Evolutionary conservation across 768 basidiomycete genomes (phyloP), one percentile per base, ranked within the genome.

Genomic region (Xerocomus potaroensis): DNA sequence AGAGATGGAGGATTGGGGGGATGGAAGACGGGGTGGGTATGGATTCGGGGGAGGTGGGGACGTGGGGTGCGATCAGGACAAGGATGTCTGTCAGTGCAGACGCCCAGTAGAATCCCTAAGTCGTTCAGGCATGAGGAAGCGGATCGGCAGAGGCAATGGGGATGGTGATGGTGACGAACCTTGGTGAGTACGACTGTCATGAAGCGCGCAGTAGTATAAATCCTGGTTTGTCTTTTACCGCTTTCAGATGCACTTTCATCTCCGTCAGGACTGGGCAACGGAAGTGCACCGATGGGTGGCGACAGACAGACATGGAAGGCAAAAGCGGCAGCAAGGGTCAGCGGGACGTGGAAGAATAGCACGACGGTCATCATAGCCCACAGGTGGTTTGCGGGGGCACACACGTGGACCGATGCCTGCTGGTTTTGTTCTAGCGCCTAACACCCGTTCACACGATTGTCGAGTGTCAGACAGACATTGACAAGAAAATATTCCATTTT

Each of bases 281-380:
- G 9, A 1, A 34, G 27, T 18, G 16, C 10, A 14, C n/a, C 4
- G 1, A 31, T 52, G 38, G 51, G 79, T 32, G 78, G 74, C 2
- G 78, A 78, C 27, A 69, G 62, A 18, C 73, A 67, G 23, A 68
- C 59, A 24, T 76, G 75, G 14, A 78, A 57, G 22, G 71, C 73
- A 38, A 71, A 45, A 55, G 72, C 72, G 15, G 72, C 67, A 15
- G 70, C 60, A 30, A 77, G 54, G 35, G 72, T 66, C 57, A 70
- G 71, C 5, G 75, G 74, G 37, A 78, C 61, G 50, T 70, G 74
- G 38, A 71, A 34, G 34, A 72, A 56, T 29, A 68, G 53, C 27
- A 16, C 40, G 24, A 24, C 22, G 22, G 23, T 24, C 37, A 38
- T 38, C 8, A 14, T 31, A 12, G 14, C 14, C 7, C 8, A n/a